Conservation (phyloP, 257 asterid genomes). For the Perilla frutescens region DNA sequence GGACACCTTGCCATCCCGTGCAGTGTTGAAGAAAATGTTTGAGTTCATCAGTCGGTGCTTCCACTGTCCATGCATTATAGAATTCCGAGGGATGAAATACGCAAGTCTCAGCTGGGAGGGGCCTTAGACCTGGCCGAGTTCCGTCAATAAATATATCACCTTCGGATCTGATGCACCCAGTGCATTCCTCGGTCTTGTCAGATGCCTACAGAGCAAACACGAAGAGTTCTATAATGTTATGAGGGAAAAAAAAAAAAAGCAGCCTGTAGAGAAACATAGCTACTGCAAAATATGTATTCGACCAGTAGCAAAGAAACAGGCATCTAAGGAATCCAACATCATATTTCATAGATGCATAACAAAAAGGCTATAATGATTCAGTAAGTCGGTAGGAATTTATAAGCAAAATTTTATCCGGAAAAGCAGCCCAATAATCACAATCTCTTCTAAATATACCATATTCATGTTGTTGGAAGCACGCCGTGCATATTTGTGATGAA, state of each 20-base stretch:
- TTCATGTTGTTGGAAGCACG: not conserved
- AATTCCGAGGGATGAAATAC: slow-evolving; percentile 75
- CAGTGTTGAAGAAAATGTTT: slow-evolving; percentile 73
- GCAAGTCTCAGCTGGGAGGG: slow-evolving; percentile 46
- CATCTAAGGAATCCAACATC: not conserved
- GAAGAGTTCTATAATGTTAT: not conserved
- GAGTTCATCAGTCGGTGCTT: slow-evolving; percentile 67
- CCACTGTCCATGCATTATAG: slow-evolving; percentile 78
- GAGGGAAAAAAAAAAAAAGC: too few species aligned
- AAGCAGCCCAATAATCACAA: not conserved
- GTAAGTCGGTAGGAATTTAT: not conserved
- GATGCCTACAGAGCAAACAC: slow-evolving; percentile 57
- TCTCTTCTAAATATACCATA: not conserved
- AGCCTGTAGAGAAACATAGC: too few species aligned
- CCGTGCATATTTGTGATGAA: too few species aligned
- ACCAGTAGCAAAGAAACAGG: too few species aligned
- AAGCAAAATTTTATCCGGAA: not conserved
- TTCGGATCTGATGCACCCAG: slow-evolving; percentile 78
- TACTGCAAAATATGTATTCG: too few species aligned
- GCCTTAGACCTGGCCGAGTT: slow-evolving; percentile 58
- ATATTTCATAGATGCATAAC: too few species aligned
- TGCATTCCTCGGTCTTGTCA: slow-evolving; percentile 61
- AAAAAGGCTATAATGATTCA: not conserved
- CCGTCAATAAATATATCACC: slow-evolving; percentile 72
- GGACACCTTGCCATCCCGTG: slow-evolving; percentile 76